These are phyloP conservation scores for Aspergillus proliferans DNA, from an alignment of 2,329 filamentous ascomycete genomes.

Conservation along the genomic window DNA sequence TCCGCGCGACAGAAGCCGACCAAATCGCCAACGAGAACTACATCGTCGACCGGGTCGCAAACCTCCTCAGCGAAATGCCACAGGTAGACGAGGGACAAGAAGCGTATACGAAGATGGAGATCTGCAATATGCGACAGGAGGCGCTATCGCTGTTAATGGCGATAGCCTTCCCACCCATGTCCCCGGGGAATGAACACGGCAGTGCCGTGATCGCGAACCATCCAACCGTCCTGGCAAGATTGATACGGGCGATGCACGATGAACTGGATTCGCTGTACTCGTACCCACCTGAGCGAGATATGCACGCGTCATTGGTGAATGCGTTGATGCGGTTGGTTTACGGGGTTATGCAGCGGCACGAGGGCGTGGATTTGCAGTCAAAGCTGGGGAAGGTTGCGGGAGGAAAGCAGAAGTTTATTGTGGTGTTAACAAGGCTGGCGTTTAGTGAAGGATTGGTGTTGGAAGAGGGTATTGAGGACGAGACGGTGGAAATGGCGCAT, in stretches of 20 bases:
- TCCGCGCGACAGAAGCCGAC: conserved; percentile 35
- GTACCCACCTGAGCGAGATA: conserved; percentile 38
- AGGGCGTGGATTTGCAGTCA: conserved; percentile 59
- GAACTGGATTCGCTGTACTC: conserved; percentile 59
- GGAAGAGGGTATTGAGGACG: conserved; percentile 68
- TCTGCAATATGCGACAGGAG: conserved; percentile 39
- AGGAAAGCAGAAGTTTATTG: conserved; percentile 72
- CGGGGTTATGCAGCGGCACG: conserved; percentile 51
- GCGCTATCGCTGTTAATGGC: conserved; percentile 39
- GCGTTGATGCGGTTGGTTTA: conserved; percentile 56
- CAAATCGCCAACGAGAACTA: conserved; percentile 39
- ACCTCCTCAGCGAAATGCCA: conserved; percentile 51
- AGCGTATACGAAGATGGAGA: conserved; percentile 32
- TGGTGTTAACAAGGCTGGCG: conserved; percentile 74
- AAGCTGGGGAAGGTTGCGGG: conserved; percentile 67
- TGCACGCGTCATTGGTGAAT: conserved; percentile 52
- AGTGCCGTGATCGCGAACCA: conserved; percentile 62
- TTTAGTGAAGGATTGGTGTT: conserved; percentile 76
- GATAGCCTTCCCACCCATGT: conserved; percentile 40
- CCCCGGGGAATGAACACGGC: conserved; percentile 57
- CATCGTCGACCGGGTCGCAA: conserved; percentile 52
- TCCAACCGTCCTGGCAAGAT: conserved; percentile 62
- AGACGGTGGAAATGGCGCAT: conserved; percentile 74
- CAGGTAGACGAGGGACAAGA: conserved; percentile 39
- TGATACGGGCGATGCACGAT: conserved; percentile 70